A percentile compares a stretch with the other conserved stretches of the same genome.
Evolutionary conservation across 208 protist genomes (phyloP).

Genomic region (Trypanosoma caninum): DNA sequence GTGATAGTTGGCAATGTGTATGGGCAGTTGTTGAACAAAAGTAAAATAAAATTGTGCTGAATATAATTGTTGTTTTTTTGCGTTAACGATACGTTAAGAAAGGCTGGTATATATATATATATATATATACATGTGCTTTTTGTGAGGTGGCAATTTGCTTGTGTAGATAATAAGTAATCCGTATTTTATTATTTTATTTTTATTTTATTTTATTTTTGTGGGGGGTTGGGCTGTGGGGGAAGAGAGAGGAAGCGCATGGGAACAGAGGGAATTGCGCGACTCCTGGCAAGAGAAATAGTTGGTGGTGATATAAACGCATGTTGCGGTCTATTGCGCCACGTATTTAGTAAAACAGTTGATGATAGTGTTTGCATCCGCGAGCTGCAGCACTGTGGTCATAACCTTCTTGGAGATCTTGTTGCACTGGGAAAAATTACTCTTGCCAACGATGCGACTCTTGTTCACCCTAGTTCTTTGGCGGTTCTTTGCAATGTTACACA

Average conservation of each 20-base stretch:
- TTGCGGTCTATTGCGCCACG: conserved; percentile 69
- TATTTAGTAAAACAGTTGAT: conserved; percentile 54
- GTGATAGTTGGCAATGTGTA: not conserved
- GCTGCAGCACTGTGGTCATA: not conserved
- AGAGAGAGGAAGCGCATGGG: conserved; percentile 25
- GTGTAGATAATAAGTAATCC: too few relatives aligned
- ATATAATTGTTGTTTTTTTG: too few relatives aligned
- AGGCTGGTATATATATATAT: too few relatives aligned
- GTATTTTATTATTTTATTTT: conserved; percentile 2
- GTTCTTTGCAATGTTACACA: conserved; percentile 79
- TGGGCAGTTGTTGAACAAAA: not conserved
- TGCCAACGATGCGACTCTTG: conserved; percentile 37
- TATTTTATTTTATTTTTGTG: not conserved
- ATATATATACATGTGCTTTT: conserved; percentile 3
- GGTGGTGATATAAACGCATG: conserved; percentile 78
- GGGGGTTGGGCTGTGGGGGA: too few relatives aligned
- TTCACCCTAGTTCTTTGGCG: conserved; percentile 55
- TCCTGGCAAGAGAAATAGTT: conserved; percentile 47
- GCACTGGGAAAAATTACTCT: conserved; percentile 45
- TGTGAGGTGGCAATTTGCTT: too few relatives aligned
- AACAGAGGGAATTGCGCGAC: conserved; percentile 33
- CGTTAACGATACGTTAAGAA: too few relatives aligned
- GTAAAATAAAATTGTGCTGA: not conserved
- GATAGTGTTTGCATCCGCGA: conserved; percentile 1
- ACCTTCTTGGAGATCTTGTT: conserved; percentile 41